phyloP scores from a whole-genome alignment of 2,329 filamentous ascomycete genomes.

The Cladosporium sp. region DNA sequence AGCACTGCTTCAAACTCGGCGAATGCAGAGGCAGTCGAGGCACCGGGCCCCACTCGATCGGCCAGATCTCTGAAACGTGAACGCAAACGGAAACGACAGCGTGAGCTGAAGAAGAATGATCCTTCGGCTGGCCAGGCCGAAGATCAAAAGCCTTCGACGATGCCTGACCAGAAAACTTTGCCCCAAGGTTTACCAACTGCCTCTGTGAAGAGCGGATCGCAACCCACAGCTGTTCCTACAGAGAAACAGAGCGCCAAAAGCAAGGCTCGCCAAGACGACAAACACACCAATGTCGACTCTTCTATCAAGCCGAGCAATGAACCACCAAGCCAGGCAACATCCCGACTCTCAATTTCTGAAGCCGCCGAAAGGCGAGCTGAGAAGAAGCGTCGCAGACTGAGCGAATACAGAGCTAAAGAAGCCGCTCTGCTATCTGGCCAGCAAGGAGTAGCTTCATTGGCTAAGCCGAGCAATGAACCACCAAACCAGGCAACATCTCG shows the following conservation, averaged over 20 bases:
- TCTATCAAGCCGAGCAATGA: neutral
- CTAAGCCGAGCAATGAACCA: no score
- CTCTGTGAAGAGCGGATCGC: neutral
- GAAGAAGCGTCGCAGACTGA: no score
- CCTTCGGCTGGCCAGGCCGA: neutral
- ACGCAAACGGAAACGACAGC: neutral
- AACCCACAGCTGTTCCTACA: neutral
- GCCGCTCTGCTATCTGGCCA: no score
- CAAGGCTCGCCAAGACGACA: neutral
- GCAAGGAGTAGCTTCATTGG: no score
- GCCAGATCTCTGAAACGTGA: neutral
- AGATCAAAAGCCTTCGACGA: neutral
- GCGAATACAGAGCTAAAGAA: no score
- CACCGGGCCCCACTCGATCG: neutral
- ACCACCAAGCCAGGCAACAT: no score
- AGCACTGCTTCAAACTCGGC: neutral
- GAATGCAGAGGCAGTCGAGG: neutral
- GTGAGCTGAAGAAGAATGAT: conserved; percentile 5
- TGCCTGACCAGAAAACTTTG: neutral
- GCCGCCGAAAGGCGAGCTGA: no score
- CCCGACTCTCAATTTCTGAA: no score
- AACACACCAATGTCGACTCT: neutral
- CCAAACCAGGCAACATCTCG: no score
- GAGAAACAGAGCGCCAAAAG: neutral
- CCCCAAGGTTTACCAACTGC: neutral